These are phyloP conservation scores for Pistacia vera DNA, from an alignment of 345 rosid species.

Conservation along the genomic window DNA sequence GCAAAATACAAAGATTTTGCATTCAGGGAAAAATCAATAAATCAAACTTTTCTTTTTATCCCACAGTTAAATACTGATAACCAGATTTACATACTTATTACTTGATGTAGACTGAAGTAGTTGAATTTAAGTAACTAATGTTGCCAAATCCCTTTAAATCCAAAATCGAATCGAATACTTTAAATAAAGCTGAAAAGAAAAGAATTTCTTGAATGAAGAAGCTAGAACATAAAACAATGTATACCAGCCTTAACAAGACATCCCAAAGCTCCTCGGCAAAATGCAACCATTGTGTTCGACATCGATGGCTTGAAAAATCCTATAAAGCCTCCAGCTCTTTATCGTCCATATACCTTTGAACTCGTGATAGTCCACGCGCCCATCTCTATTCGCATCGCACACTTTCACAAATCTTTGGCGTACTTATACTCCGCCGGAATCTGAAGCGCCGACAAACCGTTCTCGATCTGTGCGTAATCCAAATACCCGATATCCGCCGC, in stretches of 20 bases:
- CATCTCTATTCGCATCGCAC: slow-evolving; percentile 83
- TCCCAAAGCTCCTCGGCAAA: slow-evolving; percentile 78
- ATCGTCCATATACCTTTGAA: slow-evolving; percentile 88
- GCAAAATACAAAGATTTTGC: neutral
- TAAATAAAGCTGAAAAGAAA: too few species aligned
- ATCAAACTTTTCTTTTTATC: neutral
- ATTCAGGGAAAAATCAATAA: neutral
- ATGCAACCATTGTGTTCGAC: slow-evolving; percentile 83
- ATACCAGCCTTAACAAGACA: slow-evolving; percentile 85
- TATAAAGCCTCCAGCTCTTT: slow-evolving; percentile 76
- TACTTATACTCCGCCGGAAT: slow-evolving; percentile 78
- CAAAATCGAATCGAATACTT: too few species aligned
- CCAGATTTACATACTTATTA: slow-evolving; percentile 7
- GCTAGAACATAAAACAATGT: slow-evolving; percentile 30
- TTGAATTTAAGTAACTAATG: neutral
- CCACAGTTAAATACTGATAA: neutral
- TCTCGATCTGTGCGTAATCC: slow-evolving; percentile 84
- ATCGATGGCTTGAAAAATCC: slow-evolving; percentile 72
- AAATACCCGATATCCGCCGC: slow-evolving; percentile 59
- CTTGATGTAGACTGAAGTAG: neutral
- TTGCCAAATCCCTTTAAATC: neutral
- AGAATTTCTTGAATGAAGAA: too few species aligned
- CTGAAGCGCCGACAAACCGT: slow-evolving; percentile 71
- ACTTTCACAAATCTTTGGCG: slow-evolving; percentile 78
- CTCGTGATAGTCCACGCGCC: slow-evolving; percentile 84